Percentiles rank a stretch among this genome's conserved stretches.
These are phyloP conservation scores for Beverwykella pulmonaria DNA, from an alignment of 495 filamentous ascomycete genomes.

Conservation along the genomic window DNA sequence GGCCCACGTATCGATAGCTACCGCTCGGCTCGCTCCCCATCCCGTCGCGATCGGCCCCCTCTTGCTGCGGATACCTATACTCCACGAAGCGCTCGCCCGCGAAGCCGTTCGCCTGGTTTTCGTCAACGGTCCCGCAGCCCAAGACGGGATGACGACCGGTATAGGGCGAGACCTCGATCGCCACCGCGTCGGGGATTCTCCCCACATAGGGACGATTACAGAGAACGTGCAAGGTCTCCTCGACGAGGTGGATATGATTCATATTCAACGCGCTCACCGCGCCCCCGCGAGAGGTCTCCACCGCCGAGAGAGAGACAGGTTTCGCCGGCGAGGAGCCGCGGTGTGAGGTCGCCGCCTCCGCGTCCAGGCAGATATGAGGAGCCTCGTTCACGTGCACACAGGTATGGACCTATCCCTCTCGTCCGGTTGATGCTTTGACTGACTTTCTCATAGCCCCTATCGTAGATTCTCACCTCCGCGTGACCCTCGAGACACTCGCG, in stretches of 20 bases:
- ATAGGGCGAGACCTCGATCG: slow-evolving; percentile 44
- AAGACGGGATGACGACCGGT: slow-evolving; percentile 37
- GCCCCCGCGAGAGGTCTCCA: slow-evolving; percentile 42
- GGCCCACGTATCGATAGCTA: slow-evolving; percentile 44
- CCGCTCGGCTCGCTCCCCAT: slow-evolving; percentile 42
- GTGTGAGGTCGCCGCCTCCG: slow-evolving; percentile 40
- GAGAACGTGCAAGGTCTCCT: slow-evolving; percentile 42
- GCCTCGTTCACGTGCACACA: slow-evolving; percentile 33
- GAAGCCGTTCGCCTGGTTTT: slow-evolving; percentile 44
- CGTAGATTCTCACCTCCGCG: slow-evolving; percentile 39
- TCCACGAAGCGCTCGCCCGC: slow-evolving; percentile 38
- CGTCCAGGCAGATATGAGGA: slow-evolving; percentile 42
- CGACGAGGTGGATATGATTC: slow-evolving; percentile 29
- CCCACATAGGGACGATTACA: slow-evolving; percentile 39
- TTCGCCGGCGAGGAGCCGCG: slow-evolving; percentile 42
- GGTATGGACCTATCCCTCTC: slow-evolving; percentile 12
- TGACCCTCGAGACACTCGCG: slow-evolving; percentile 29
- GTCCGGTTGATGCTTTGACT: neutral
- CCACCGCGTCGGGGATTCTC: slow-evolving; percentile 44
- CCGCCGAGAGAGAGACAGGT: slow-evolving; percentile 42
- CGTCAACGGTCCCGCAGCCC: slow-evolving; percentile 47
- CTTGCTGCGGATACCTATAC: slow-evolving; percentile 46
- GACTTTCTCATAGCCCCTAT: slow-evolving; percentile 23
- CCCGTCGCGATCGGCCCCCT: slow-evolving; percentile 21
- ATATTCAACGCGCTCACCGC: slow-evolving; percentile 37